Evolutionary conservation across 148 eudicot genomes (phyloP), one percentile per base, ranked within the genome.

Genomic region (Mesembryanthemum crystallinum): DNA sequence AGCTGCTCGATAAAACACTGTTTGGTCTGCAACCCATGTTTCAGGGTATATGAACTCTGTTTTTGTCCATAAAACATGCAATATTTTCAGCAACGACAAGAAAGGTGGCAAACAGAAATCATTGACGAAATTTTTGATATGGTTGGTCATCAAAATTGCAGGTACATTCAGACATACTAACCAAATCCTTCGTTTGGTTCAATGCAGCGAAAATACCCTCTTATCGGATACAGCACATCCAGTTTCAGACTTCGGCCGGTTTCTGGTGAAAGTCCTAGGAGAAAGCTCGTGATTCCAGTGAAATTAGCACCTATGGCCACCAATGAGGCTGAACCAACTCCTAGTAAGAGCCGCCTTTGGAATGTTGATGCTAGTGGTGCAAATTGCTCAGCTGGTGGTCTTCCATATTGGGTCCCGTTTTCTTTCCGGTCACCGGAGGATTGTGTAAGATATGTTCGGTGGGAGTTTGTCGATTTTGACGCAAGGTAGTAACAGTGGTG

Each of bases 21-120:
- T 92, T 59, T 92, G 97, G 69, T 96, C 99, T 71, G 94, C 97
- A 8, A 88, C 89, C 99, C 99, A 95, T 69, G 81, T 80, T 55
- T 86, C 89, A 60, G 99, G 97, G 72, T 91, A 92, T 75, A 91
- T 76, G 83, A 95, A 95, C 76, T 95, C 98, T 95, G 90, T 75
- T 43, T 71, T 67, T 42, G 33, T 57, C 35, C 49, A 80, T 14
- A 29, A 70, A 72, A 18, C 49, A 69, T 33, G 39, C 29, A 32
- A 64, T 21, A 23, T 30, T 76, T 47, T 59, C 30, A 69, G 76
- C 62, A 79, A 39, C 27, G 73, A 12, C 32, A 13, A 9, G 9
- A 1, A 54, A 49, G 15, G 25, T 18, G 21, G 25, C 14, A 45
- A 13, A 67, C 1, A 57, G 3, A 15, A 25, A 45, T 47, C 51